Evolutionary conservation across 139 green algal genomes (phyloP).

Genomic region (Chlorella sp.): DNA sequence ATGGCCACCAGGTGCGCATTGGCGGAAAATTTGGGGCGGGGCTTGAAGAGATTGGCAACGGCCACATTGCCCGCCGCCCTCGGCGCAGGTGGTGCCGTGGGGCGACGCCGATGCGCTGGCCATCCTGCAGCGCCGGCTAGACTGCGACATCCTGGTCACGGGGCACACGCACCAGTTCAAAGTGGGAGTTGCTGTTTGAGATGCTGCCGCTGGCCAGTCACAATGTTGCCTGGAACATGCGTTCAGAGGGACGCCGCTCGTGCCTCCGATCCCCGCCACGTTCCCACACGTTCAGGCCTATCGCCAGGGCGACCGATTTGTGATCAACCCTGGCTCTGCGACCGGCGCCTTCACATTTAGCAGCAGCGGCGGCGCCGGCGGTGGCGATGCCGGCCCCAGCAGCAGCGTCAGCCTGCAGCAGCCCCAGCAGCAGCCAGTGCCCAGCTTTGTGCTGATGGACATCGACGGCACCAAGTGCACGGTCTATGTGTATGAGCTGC

Average conservation of each 20-base stretch:
- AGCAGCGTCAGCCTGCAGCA: conserved; percentile 47
- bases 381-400: no score
- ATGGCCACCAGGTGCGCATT: conserved; percentile 83
- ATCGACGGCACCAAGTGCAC: conserved; percentile 85
- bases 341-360: conserved; percentile 96
- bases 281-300: conserved; percentile 50
- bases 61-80: no score
- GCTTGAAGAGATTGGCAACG: no score
- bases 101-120: conserved; percentile 77
- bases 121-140: conserved; percentile 81
- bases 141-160: conserved; percentile 92
- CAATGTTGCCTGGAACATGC: no score
- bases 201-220: background rate
- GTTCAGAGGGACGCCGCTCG: background rate
- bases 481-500: conserved; percentile 95
- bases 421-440: conserved; percentile 42
- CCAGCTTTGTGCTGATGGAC: conserved; percentile 96
- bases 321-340: conserved; percentile 94
- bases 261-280: background rate
- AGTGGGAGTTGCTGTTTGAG: conserved; percentile 55
- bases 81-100: conserved; percentile 79
- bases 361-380: no score
- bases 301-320: conserved; percentile 74
- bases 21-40: background rate
- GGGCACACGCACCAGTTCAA: conserved; percentile 93